These are phyloP conservation scores for Pseudopediastrum boryanum DNA, from an alignment of 139 green algal species.

Conservation along the genomic window DNA sequence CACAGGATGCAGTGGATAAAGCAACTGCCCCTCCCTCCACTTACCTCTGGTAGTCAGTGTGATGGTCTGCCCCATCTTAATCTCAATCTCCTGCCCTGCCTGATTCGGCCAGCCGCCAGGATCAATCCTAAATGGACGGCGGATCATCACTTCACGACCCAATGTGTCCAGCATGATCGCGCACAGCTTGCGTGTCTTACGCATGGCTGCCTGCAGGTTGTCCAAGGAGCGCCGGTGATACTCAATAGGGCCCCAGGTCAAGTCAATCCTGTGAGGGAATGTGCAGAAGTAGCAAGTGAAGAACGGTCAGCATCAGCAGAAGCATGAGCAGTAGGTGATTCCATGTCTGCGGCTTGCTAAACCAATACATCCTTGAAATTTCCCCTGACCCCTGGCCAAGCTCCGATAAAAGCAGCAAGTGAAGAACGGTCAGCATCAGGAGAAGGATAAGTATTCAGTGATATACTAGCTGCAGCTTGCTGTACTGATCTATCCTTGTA, in stretches of 20 bases:
- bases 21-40: background rate
- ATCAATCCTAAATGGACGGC: constrained; percentile 52
- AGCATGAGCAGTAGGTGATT: too few species aligned
- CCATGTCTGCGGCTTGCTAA: too few species aligned
- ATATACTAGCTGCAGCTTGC: too few species aligned
- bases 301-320: too few species aligned
- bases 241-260: constrained; percentile 79
- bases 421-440: too few species aligned
- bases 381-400: too few species aligned
- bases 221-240: constrained; percentile 79
- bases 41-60: constrained; percentile 56
- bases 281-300: too few species aligned
- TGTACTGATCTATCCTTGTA: too few species aligned
- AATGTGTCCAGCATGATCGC: constrained; percentile 87
- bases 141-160: constrained; percentile 68
- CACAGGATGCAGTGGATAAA: too few species aligned
- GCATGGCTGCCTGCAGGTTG: constrained; percentile 81
- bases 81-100: constrained; percentile 45
- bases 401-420: too few species aligned
- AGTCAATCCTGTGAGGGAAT: constrained; percentile 71
- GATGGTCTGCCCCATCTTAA: constrained; percentile 54
- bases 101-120: constrained; percentile 81
- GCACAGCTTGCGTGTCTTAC: constrained; percentile 68
- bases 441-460: too few species aligned
- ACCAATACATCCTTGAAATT: too few species aligned